Evolutionary conservation across 352 stramenopile genomes (phyloP), one percentile per base, ranked within the genome.

Genomic region (Blastocystis hominis): DNA sequence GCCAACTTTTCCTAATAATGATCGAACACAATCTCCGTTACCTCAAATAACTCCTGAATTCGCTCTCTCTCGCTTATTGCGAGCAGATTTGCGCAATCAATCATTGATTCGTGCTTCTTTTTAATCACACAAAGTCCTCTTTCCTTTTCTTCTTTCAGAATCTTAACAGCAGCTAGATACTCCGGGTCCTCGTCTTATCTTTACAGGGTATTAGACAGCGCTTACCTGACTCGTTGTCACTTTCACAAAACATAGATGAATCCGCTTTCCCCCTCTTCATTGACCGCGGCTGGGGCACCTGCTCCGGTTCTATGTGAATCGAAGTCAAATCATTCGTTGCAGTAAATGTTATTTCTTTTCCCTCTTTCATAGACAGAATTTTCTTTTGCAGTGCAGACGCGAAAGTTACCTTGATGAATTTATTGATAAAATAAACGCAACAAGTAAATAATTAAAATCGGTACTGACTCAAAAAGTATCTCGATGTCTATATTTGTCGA

Each of bases 281-380:
- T n/a, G n/a, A n/a, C n/a, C n/a, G n/a, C n/a, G n/a, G n/a, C n/a
- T n/a, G n/a, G n/a, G n/a, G n/a, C n/a, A n/a, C n/a, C n/a, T n/a
- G n/a, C n/a, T n/a, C n/a, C n/a, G n/a, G n/a, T n/a, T n/a, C n/a
- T n/a, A n/a, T n/a, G n/a, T n/a, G n/a, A n/a, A n/a, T n/a, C n/a
- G n/a, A n/a, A n/a, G 34, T 84, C 72, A 6, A 53, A 66, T 30
- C 68, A 84, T 10, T 63, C 54, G 17, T 84, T 24, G 62, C 59
- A 5, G 77, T 87, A 77, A 2, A 59, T 75, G 61, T 3, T 10
- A 17, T 69, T 3, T 17, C 13, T 15, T 34, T 2, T 17, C n/a
- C 10, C 17, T 76, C 17, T 59, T 36, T 56, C 20, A 44, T 87
- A 87, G 77, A 56, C 77, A 53, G 77, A n/a, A n/a, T n/a, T n/a